Evolutionary conservation across 163 green algal species (phyloP).

Genomic region (Prototheca wickerhamii): DNA sequence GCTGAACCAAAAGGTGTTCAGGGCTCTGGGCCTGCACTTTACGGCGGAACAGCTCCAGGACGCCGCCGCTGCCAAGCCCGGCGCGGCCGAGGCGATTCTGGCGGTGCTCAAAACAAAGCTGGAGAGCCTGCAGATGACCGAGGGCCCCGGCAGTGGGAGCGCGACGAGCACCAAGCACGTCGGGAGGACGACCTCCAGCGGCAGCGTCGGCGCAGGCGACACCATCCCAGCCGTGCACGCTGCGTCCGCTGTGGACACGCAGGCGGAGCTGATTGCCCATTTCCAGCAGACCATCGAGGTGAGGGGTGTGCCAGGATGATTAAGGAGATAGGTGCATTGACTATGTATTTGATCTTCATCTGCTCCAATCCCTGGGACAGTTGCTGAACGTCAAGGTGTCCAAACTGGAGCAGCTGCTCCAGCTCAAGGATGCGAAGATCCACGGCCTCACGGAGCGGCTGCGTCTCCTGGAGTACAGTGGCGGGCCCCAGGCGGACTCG

Average conservation of each 20-base stretch:
- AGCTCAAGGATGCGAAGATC: constrained; percentile 91
- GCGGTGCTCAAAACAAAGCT: constrained; percentile 5
- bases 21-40: constrained; percentile 66
- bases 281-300: not conserved
- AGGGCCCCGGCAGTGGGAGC: not conserved
- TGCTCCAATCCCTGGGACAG: not conserved
- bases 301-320: constrained; percentile 26
- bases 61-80: constrained; percentile 45
- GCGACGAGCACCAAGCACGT: not conserved
- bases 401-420: constrained; percentile 91
- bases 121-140: not conserved
- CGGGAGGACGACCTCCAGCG: not conserved
- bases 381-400: constrained; percentile 77
- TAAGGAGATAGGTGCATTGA: too few relatives aligned
- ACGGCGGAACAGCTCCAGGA: constrained; percentile 47
- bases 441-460: constrained; percentile 47
- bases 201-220: not conserved
- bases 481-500: not conserved
- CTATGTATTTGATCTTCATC: too few relatives aligned
- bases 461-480: too few relatives aligned
- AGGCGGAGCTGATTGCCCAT: not conserved
- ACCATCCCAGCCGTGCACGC: not conserved
- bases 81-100: constrained; percentile 72
- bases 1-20: constrained; percentile 85
- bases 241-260: not conserved